A percentile compares a stretch with the other conserved stretches of the same genome.
These are phyloP conservation scores for Paramyrothecium sp. DNA, from an alignment of 2,329 filamentous ascomycete species.

Conservation along the genomic window DNA sequence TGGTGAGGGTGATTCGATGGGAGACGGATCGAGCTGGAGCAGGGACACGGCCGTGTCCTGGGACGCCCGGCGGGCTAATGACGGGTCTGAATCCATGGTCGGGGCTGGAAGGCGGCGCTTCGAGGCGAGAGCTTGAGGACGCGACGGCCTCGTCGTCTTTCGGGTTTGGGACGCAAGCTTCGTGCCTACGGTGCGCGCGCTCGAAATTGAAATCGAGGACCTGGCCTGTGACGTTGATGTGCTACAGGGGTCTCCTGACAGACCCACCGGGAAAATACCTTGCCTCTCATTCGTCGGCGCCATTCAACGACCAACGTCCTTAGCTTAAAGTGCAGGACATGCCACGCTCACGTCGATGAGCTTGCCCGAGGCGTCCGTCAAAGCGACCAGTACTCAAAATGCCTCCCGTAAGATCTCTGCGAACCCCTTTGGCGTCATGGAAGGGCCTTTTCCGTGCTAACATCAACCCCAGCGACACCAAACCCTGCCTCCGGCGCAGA, in stretches of 20 bases:
- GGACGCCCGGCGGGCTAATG: constrained; percentile 18
- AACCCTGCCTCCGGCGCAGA: constrained; percentile 57
- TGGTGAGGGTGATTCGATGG: constrained; percentile 60
- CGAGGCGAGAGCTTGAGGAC: neutral
- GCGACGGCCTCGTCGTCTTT: neutral
- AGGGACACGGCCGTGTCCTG: constrained; percentile 53
- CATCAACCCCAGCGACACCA: constrained; percentile 46
- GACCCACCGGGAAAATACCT: neutral
- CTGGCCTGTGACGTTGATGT: neutral
- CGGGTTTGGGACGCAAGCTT: no score
- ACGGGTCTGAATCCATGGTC: constrained; percentile 19
- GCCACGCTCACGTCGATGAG: no score
- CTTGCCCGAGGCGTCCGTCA: no score
- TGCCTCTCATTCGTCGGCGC: neutral
- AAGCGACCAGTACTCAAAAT: constrained; percentile 30
- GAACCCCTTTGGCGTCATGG: neutral
- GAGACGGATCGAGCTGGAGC: constrained; percentile 77
- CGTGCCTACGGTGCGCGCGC: no score
- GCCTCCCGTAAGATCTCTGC: constrained; percentile 51
- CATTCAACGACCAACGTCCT: neutral
- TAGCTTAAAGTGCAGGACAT: neutral
- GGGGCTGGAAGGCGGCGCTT: neutral
- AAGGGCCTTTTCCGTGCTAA: constrained; percentile 9
- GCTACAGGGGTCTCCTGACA: constrained; percentile 4
- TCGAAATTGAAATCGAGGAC: neutral